Conservation (phyloP, 2,329 filamentous ascomycete genomes). For the Colletotrichum chlorophyti region DNA sequence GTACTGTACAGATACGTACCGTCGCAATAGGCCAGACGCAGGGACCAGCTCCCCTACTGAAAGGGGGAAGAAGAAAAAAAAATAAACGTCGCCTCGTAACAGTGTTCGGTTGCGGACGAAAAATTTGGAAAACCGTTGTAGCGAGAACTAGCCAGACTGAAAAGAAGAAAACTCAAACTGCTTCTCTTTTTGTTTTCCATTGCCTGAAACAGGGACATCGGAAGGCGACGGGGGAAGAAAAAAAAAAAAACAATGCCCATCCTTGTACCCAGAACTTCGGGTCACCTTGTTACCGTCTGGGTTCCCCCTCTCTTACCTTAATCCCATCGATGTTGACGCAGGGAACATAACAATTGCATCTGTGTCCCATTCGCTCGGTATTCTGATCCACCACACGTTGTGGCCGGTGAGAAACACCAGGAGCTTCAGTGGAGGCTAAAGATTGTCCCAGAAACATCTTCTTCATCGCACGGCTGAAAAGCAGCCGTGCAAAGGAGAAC, state of each 20-base stretch:
- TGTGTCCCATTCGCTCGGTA: not conserved
- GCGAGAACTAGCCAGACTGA: slow-evolving; percentile 4
- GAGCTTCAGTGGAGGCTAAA: too few species aligned
- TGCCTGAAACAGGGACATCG: too few species aligned
- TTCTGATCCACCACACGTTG: too few species aligned
- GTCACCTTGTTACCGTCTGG: not conserved
- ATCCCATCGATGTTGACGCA: too few species aligned
- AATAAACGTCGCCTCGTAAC: not conserved
- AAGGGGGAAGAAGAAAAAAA: not conserved
- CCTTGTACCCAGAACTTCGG: slow-evolving; percentile 13
- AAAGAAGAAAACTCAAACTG: slow-evolving; percentile 13
- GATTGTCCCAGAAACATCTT: too few species aligned
- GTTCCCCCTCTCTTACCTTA: not conserved
- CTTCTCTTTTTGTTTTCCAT: too few species aligned
- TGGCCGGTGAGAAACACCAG: too few species aligned
- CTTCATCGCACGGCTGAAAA: too few species aligned
- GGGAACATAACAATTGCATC: too few species aligned
- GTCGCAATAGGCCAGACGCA: slow-evolving; percentile 1
- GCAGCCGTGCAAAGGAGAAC: too few species aligned
- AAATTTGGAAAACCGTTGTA: not conserved
- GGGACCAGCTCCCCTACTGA: slow-evolving; percentile 5
- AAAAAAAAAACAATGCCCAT: slow-evolving; percentile 10
- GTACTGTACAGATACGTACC: not conserved
- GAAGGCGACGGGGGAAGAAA: too few species aligned
- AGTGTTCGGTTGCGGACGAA: not conserved